These are phyloP conservation scores for Chaetomiaceae sp. DNA, from an alignment of 2,329 filamentous ascomycete genomes.

Conservation along the genomic window DNA sequence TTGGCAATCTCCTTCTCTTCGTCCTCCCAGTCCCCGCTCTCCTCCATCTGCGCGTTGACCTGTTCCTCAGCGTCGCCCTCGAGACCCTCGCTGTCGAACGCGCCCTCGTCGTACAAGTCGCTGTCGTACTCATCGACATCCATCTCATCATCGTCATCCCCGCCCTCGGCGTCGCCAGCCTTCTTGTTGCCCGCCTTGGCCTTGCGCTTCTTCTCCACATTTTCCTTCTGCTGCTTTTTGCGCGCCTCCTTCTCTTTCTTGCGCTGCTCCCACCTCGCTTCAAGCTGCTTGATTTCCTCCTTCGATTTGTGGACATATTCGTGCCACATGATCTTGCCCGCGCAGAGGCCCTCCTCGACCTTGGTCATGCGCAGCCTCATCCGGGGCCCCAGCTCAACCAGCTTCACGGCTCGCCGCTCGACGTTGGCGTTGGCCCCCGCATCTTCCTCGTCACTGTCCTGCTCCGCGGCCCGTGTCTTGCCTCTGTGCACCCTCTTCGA, in stretches of 20 bases:
- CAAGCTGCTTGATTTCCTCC: constrained; percentile 69
- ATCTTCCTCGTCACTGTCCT: constrained; percentile 38
- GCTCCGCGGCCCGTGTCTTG: constrained; percentile 43
- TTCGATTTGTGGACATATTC: constrained; percentile 84
- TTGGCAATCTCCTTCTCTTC: constrained; percentile 37
- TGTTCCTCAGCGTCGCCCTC: constrained; percentile 45
- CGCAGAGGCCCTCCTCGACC: constrained; percentile 88
- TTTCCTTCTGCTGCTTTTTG: constrained; percentile 77
- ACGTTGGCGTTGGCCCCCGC: constrained; percentile 51
- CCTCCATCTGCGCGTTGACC: constrained; percentile 44
- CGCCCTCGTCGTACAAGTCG: constrained; percentile 36
- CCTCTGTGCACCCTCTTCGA: constrained; percentile 54
- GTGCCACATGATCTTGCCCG: constrained; percentile 94
- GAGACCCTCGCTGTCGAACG: constrained; percentile 46
- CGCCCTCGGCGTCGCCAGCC: constrained; percentile 23
- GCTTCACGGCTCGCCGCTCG: constrained; percentile 81
- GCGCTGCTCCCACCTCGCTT: constrained; percentile 74
- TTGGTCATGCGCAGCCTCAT: constrained; percentile 87
- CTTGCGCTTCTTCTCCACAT: constrained; percentile 79
- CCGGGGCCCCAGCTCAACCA: constrained; percentile 86
- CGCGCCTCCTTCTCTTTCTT: constrained; percentile 76
- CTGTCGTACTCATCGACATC: constrained; percentile 36
- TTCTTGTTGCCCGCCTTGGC: constrained; percentile 82
- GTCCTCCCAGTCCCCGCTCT: constrained; percentile 48
- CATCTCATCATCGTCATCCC: constrained; percentile 32